Conservation (phyloP, 345 rosid genomes). For the Syzygium jambos region DNA sequence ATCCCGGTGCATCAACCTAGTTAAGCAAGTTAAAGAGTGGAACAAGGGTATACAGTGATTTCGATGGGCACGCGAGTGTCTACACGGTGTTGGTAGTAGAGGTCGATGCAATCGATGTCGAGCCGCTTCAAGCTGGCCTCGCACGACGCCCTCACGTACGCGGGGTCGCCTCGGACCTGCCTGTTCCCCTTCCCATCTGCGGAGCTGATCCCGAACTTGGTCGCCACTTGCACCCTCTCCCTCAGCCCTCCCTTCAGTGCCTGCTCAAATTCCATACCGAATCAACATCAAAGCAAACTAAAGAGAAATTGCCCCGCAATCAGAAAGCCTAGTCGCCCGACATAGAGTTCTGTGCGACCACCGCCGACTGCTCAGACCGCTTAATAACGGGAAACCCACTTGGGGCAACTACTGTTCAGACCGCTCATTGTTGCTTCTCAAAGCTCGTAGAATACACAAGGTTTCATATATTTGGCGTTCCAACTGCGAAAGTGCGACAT, state of each 20-base stretch:
- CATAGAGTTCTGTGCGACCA: not conserved
- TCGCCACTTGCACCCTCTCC: conserved; percentile 41
- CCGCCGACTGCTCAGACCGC: not conserved
- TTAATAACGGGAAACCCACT: not conserved
- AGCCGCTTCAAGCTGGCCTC: conserved; percentile 58
- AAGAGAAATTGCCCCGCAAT: not conserved
- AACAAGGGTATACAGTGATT: conserved; percentile 24
- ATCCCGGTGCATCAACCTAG: not conserved
- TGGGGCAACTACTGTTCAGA: not conserved
- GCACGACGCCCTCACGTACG: conserved; percentile 42
- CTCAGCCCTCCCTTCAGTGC: conserved; percentile 52
- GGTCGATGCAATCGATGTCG: conserved; percentile 7
- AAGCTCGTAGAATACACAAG: not conserved
- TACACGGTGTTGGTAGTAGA: too few relatives aligned
- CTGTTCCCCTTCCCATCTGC: conserved; percentile 17
- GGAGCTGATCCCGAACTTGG: conserved; percentile 37
- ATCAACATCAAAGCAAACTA: not conserved
- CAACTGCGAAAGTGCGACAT: not conserved
- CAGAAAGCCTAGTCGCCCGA: not conserved
- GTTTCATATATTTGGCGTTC: not conserved
- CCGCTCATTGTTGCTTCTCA: not conserved
- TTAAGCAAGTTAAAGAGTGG: not conserved
- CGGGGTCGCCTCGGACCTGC: conserved; percentile 41
- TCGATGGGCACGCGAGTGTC: not conserved
- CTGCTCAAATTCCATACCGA: conserved; percentile 1